These are phyloP conservation scores for Aaosphaeria arxii DNA, from an alignment of 2,329 filamentous ascomycete species.

Conservation along the genomic window DNA sequence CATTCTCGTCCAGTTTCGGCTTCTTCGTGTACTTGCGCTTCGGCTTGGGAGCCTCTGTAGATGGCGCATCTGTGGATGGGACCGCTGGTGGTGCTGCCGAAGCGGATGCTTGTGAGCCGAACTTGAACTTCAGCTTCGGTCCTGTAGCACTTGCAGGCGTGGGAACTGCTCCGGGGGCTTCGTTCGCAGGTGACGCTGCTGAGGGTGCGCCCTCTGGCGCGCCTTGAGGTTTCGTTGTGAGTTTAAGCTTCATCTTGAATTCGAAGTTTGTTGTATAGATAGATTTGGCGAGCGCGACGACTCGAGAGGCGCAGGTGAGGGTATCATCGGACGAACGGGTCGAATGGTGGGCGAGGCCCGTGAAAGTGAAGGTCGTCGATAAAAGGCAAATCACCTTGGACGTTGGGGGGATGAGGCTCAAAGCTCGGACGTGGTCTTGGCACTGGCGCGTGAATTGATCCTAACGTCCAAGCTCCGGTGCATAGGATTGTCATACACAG, in stretches of 20 bases:
- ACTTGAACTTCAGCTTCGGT: conserved; percentile 33
- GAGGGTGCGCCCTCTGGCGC: conserved; percentile 17
- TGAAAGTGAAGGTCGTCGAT: neutral
- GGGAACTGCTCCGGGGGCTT: conserved; percentile 6
- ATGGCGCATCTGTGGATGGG: conserved; percentile 18
- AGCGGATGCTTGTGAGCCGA: conserved; percentile 6
- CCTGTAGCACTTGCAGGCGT: conserved; percentile 7
- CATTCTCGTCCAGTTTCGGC: conserved; percentile 29
- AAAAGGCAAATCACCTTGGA: neutral
- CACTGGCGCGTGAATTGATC: no score
- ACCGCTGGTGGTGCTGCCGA: conserved; percentile 20
- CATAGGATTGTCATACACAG: no score
- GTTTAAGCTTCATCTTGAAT: conserved; percentile 30
- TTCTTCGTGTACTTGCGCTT: conserved; percentile 46
- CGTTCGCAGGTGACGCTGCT: conserved; percentile 6
- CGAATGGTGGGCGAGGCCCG: neutral
- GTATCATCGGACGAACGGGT: neutral
- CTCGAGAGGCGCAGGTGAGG: neutral
- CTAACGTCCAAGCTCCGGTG: no score
- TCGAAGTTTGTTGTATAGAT: neutral
- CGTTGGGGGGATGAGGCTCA: no score
- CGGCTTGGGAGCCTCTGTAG: conserved; percentile 35
- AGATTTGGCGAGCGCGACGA: neutral
- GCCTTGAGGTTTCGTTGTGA: conserved; percentile 24
- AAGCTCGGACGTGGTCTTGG: no score